phyloP scores from a whole-genome alignment of 768 basidiomycete genomes.

The Suillus variegatus region DNA sequence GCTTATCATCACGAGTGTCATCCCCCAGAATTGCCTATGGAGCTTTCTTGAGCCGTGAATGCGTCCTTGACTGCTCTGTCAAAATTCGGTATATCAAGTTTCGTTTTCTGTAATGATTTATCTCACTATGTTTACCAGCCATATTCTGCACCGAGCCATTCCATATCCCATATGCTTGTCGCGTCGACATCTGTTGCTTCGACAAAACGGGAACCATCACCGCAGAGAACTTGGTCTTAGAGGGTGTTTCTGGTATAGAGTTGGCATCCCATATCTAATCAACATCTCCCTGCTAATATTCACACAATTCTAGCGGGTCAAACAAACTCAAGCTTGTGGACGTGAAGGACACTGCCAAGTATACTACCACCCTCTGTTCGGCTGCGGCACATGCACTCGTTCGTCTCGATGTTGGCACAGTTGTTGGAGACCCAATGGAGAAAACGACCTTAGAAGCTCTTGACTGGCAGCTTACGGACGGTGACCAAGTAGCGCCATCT shows the following conservation, averaged over 20 bases:
- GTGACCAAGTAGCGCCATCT: conserved; percentile 70
- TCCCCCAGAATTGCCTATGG: conserved; percentile 98
- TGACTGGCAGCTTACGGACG: conserved; percentile 81
- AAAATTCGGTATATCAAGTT: conserved; percentile 71
- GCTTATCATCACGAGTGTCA: conserved; percentile 95
- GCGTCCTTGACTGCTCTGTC: conserved; percentile 90
- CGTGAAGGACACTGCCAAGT: conserved; percentile 72
- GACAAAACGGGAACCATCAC: conserved; percentile 99
- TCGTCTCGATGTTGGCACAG: conserved; percentile 86
- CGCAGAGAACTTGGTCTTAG: conserved; percentile 90
- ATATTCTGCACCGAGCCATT: conserved; percentile 99
- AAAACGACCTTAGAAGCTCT: conserved; percentile 92
- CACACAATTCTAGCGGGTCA: conserved; percentile 41
- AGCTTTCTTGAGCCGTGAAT: conserved; percentile 93
- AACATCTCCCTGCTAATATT: conserved; percentile 3
- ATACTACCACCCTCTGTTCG: conserved; percentile 85
- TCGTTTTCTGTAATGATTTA: background rate
- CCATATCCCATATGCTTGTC: conserved; percentile 93
- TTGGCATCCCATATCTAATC: conserved; percentile 41
- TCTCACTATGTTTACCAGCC: conserved; percentile 47
- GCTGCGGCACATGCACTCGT: conserved; percentile 96
- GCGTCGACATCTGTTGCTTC: conserved; percentile 98
- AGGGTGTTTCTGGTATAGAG: conserved; percentile 92
- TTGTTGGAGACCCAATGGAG: conserved; percentile 99
- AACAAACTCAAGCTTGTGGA: conserved; percentile 71